Evolutionary conservation across 805 yeast species (phyloP).

Genomic region (Candida bentonensis): DNA sequence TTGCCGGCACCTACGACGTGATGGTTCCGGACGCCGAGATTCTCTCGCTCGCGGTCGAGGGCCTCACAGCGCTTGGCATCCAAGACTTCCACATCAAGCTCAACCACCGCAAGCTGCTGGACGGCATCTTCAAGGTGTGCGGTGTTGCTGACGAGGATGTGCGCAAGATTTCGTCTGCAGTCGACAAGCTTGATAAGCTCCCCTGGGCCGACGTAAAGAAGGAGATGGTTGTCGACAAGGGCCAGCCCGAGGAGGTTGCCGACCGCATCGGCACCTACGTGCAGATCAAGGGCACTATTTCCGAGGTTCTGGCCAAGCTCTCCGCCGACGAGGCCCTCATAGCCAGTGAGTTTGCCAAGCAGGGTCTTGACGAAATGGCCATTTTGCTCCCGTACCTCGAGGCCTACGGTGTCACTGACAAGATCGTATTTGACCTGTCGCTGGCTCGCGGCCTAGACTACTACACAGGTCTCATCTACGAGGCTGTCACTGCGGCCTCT

Average conservation of each 20-base stretch:
- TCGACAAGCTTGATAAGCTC: constrained; percentile 85
- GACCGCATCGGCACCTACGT: constrained; percentile 88
- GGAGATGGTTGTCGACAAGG: constrained; percentile 87
- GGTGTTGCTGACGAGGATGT: constrained; percentile 93
- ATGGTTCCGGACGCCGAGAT: constrained; percentile 97
- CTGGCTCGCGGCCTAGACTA: constrained; percentile 96
- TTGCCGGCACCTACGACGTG: constrained; percentile 83
- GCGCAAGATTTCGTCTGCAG: constrained; percentile 85
- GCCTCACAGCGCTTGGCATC: constrained; percentile 72
- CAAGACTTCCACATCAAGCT: constrained; percentile 80
- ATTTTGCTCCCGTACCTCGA: constrained; percentile 62
- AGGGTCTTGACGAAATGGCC: constrained; percentile 72
- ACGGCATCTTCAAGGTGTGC: constrained; percentile 88
- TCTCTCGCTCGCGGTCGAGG: constrained; percentile 69
- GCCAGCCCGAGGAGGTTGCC: constrained; percentile 83
- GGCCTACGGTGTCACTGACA: constrained; percentile 56
- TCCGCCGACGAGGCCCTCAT: constrained; percentile 42
- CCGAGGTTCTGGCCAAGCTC: constrained; percentile 36
- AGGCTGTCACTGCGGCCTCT: constrained; percentile 87
- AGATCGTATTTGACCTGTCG: constrained; percentile 73
- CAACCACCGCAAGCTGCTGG: constrained; percentile 90
- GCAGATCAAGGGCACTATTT: constrained; percentile 50
- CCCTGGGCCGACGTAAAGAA: constrained; percentile 92
- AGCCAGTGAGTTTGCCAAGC: constrained; percentile 56
- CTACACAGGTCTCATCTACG: constrained; percentile 93